Evolutionary conservation across 2,329 filamentous ascomycete genomes (phyloP), one percentile per base, ranked within the genome.

Genomic region (Exophiala sp.): DNA sequence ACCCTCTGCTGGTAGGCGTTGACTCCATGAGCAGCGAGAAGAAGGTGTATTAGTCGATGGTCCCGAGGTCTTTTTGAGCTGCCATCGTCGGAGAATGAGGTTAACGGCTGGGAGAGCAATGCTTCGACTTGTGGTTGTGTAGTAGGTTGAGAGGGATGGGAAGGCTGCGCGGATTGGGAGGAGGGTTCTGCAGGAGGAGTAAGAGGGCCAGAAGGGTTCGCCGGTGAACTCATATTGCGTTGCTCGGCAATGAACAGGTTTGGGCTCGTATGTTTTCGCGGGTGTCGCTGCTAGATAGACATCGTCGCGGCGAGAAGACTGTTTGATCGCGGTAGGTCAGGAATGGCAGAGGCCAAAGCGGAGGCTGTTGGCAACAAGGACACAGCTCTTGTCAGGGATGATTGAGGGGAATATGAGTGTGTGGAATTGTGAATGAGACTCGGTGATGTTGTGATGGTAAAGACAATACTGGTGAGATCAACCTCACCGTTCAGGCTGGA

Each of bases 1-100:
- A 76, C 72, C n/a, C 73, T 71, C 57, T 76, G 73, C 63, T 76
- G 73, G 61, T 76, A 76, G 11, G 72, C 66, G 13, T 66, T 71
- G 38, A 76, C 70, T 30, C 73, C 73, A 19, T 72, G 67, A 1
- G 70, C 70, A 46, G 71, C 68, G 41, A 76, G 71, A 35, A 76
- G 66, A 63, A 75, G 73, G 56, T 76, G 73, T 40, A 76, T 70
- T 44, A 75, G 64, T 18, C 73, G 72, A 37, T 73, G 70, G 58
- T 76, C 73, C 56, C 73, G 70, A 19, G 73, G 73, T 14, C 72
- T 65, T 46, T 69, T 68, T 16, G 70, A 69, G 51, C 70, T 73
- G 10, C 72, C 72, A 48, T 64, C 66, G 56, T 76, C 73, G 63
- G 68, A 67, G 3, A 72, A 56, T 0, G 71, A 73, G 14, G 69